Evolutionary conservation across 495 filamentous ascomycete species (phyloP).

Genomic region (Podospora tetraspora): DNA sequence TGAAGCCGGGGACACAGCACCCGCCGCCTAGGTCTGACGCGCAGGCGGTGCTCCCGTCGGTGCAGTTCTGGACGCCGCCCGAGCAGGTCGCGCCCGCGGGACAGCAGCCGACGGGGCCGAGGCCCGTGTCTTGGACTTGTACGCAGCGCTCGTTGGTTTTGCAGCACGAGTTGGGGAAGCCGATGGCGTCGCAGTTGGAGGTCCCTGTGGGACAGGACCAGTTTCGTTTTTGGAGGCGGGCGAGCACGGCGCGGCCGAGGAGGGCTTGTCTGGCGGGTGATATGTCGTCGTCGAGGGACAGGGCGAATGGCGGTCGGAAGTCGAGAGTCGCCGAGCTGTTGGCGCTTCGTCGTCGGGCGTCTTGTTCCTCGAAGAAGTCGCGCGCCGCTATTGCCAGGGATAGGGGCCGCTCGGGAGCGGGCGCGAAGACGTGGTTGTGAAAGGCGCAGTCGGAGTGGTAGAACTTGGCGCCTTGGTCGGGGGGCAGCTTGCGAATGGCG

Average conservation of each 20-base stretch:
- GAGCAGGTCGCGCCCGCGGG: slow-evolving; percentile 63
- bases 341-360: not conserved
- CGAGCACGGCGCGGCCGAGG: slow-evolving; percentile 33
- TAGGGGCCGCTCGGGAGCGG: slow-evolving; percentile 13
- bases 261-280: slow-evolving; percentile 4
- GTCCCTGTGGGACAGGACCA: slow-evolving; percentile 76
- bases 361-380: slow-evolving; percentile 10
- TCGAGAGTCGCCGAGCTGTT: not conserved
- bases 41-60: slow-evolving; percentile 61
- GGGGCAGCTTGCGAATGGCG: slow-evolving; percentile 66
- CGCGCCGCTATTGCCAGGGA: slow-evolving; percentile 14
- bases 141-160: slow-evolving; percentile 59
- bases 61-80: slow-evolving; percentile 58
- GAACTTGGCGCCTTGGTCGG: slow-evolving; percentile 82
- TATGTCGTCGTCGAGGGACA: slow-evolving; percentile 20
- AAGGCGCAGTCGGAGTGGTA: slow-evolving; percentile 57
- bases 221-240: slow-evolving; percentile 41
- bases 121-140: slow-evolving; percentile 63
- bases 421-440: slow-evolving; percentile 21
- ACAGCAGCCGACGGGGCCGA: slow-evolving; percentile 83
- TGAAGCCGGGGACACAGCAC: slow-evolving; percentile 79
- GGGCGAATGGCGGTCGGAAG: slow-evolving; percentile 37
- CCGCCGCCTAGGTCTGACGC: slow-evolving; percentile 67
- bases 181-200: slow-evolving; percentile 59
- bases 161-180: slow-evolving; percentile 75